Percentiles rank a stretch among this genome's conserved stretches.
Evolutionary conservation across 129 eudicot species (phyloP).

Genomic region (Smallanthus sonchifolius): DNA sequence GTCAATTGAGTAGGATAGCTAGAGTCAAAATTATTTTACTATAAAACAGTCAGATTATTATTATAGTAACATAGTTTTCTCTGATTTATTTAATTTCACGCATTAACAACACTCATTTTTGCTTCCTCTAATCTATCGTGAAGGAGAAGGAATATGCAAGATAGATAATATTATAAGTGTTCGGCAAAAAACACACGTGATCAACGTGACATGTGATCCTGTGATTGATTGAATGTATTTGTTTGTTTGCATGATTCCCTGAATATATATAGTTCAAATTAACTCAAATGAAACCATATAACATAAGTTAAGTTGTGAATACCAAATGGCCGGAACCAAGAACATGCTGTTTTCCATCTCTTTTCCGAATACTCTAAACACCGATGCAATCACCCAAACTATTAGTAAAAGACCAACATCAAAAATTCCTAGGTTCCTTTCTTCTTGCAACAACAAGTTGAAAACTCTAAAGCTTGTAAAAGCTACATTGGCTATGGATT

Average conservation of each 20-base stretch:
- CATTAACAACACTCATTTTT: too few species aligned
- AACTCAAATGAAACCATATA: background rate
- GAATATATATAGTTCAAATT: background rate
- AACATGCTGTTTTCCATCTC: conserved; percentile 16
- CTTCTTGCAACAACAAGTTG: conserved; percentile 17
- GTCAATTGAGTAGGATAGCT: too few species aligned
- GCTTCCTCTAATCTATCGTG: too few species aligned
- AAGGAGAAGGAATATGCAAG: too few species aligned
- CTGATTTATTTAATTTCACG: too few species aligned
- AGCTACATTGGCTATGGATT: conserved; percentile 34
- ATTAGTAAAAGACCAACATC: background rate
- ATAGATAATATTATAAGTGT: too few species aligned
- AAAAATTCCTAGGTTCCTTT: background rate
- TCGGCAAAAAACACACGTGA: background rate
- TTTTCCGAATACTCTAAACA: conserved; percentile 6
- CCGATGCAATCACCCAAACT: too few species aligned
- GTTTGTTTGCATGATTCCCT: background rate
- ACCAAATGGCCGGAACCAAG: background rate
- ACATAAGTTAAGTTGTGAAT: background rate
- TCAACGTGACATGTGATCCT: background rate
- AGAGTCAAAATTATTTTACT: too few species aligned
- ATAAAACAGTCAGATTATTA: too few species aligned
- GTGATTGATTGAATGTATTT: background rate
- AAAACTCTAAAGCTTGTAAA: conserved; percentile 14
- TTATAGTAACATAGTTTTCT: too few species aligned